Percentiles rank a stretch among this genome's conserved stretches.
These are phyloP conservation scores for Chlorella ohadii DNA, from an alignment of 139 green algal species.

Conservation along the genomic window DNA sequence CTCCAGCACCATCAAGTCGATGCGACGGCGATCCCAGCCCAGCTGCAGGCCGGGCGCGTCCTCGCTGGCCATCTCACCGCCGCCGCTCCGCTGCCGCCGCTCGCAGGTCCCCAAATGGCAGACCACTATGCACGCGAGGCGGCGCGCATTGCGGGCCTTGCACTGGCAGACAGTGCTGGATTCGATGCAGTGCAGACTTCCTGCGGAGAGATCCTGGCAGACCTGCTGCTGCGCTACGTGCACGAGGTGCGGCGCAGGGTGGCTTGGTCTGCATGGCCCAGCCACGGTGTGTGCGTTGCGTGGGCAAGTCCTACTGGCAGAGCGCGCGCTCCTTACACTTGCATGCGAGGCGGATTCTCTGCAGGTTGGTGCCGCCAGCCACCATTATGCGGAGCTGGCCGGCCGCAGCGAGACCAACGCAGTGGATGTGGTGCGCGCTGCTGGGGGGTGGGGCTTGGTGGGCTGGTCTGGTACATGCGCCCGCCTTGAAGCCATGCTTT, in stretches of 20 bases:
- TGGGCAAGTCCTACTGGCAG: too few relatives aligned
- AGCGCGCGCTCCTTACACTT: too few relatives aligned
- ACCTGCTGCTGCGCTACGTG: constrained; percentile 85
- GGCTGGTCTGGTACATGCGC: not conserved
- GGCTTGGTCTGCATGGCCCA: too few relatives aligned
- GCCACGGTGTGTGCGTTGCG: too few relatives aligned
- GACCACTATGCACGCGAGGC: constrained; percentile 74
- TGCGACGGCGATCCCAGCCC: too few relatives aligned
- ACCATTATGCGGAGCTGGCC: constrained; percentile 81
- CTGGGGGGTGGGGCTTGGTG: too few relatives aligned
- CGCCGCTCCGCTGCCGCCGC: not conserved
- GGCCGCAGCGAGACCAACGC: constrained; percentile 75
- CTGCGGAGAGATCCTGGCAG: constrained; percentile 77
- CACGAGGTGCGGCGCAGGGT: constrained; percentile 45
- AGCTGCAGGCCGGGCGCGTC: too few relatives aligned
- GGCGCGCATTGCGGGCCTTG: constrained; percentile 61
- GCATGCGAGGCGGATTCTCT: too few relatives aligned
- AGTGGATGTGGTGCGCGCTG: constrained; percentile 63
- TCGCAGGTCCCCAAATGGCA: constrained; percentile 56
- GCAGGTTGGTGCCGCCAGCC: constrained; percentile 56
- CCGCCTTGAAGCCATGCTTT: too few relatives aligned
- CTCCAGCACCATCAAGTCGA: too few relatives aligned
- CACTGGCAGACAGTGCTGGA: constrained; percentile 72
- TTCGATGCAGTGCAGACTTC: constrained; percentile 81
- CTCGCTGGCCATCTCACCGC: too few relatives aligned